Evolutionary conservation across 1,284 basidiomycete species (phyloP), one percentile per base, ranked within the genome.

Genomic region (Sphagnurus paluster): DNA sequence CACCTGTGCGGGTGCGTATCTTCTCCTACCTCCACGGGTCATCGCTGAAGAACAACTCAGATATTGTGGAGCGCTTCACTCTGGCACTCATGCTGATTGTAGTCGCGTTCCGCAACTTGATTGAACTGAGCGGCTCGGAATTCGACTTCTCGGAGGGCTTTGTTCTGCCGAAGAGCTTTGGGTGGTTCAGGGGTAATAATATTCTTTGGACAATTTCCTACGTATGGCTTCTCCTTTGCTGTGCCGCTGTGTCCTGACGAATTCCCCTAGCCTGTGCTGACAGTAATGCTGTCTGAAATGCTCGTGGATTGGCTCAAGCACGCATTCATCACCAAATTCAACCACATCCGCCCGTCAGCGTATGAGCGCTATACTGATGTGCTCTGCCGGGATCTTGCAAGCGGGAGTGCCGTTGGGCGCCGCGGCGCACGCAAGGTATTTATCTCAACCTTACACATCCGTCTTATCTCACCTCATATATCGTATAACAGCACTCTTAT

Each of bases 291-390:
- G 1, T 97, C 93, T 5, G 97, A 99, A 65, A 90, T 93, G 78
- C 68, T 93, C 4, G 97, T 99, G 21, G 97, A 99, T 66, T 99
- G 96, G 97, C 77, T 99, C 48, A 99, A 99, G 63, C 97, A 99
- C 62, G 96, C 96, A 1, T 99, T 99, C 70, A 98, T 99, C 60
- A 96, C 95, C 44, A 99, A 99, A 67, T 98, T 98, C 66, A 91
- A 91, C 58, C 91, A 95, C 60, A 95, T 99, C 44, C 84, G 96
- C 1, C 93, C 95, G 0, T 90, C 88, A 0, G 92, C 98, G 1
- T 99, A 99, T 57, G 94, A 94, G 50, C 80, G 97, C 9, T 99
- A 94, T 68, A 93, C 89, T 9, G 97, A 99, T 60, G 92, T 99
- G 0, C 78, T 99, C 0, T 98, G 96, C 59, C 87, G 92, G 34